phyloP scores from a whole-genome alignment of 2,329 filamentous ascomycete genomes.

The Xylariaceae sp. region DNA sequence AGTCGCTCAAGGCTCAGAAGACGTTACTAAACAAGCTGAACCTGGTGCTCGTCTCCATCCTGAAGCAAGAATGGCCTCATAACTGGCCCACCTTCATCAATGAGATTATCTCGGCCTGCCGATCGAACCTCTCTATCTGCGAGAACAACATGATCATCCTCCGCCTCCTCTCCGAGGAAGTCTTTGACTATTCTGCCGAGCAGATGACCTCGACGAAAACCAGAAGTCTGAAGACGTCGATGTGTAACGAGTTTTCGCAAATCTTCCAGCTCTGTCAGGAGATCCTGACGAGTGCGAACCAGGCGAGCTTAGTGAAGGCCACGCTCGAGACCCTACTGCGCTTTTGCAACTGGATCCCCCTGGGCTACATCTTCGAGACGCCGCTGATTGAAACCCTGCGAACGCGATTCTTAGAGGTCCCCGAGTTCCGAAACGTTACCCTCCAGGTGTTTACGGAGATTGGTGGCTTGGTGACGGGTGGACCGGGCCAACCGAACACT shows the following conservation, averaged over 20 bases:
- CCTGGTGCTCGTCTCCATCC: conserved; percentile 91
- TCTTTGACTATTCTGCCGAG: conserved; percentile 98
- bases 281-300: conserved; percentile 86
- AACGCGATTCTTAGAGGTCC: conserved; percentile 87
- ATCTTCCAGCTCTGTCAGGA: conserved; percentile 98
- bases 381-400: conserved; percentile 92
- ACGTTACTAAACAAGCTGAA: conserved; percentile 98
- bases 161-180: conserved; percentile 91
- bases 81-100: conserved; percentile 99
- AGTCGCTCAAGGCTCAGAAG: conserved; percentile 80
- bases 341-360: conserved; percentile 98
- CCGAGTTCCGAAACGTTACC: conserved; percentile 95
- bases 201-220: conserved; percentile 99
- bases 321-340: conserved; percentile 93
- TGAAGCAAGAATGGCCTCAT: conserved; percentile 99
- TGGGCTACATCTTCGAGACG: conserved; percentile 99
- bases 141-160: conserved; percentile 99
- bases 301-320: conserved; percentile 89
- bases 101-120: conserved; percentile 96
- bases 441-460: conserved; percentile 98
- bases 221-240: conserved; percentile 93
- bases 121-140: conserved; percentile 94
- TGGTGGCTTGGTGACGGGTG: conserved; percentile 85
- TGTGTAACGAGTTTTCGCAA: conserved; percentile 97
- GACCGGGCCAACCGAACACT: conserved; percentile 64